phyloP scores from a whole-genome alignment of 2,329 filamentous ascomycete species.

The Ambrosiella xylebori region DNA sequence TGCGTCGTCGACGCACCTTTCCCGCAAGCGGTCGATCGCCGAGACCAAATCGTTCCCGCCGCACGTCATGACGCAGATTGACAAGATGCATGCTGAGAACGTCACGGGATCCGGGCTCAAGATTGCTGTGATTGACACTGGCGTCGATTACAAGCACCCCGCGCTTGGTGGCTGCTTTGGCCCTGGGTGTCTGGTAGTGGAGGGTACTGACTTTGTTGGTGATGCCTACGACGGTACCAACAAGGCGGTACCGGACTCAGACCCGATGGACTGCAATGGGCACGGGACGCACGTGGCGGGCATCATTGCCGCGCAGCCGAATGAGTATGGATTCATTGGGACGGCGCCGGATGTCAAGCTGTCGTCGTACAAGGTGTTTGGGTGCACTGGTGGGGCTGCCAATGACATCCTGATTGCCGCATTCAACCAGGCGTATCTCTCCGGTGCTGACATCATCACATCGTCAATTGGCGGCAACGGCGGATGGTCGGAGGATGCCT shows the following conservation, averaged over 20 bases:
- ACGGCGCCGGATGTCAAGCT: constrained; percentile 38
- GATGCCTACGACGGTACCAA: constrained; percentile 28
- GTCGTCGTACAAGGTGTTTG: constrained; percentile 39
- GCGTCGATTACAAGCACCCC: constrained; percentile 44
- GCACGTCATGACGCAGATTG: constrained; percentile 39
- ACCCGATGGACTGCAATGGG: constrained; percentile 14
- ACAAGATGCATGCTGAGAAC: constrained; percentile 31
- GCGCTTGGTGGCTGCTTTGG: constrained; percentile 49
- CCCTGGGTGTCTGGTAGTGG: constrained; percentile 36
- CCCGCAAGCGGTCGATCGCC: background rate
- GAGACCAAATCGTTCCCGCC: background rate
- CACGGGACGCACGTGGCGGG: constrained; percentile 23
- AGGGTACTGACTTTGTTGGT: constrained; percentile 41
- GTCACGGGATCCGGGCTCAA: constrained; percentile 34
- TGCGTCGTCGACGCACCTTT: background rate
- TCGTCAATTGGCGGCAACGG: constrained; percentile 32
- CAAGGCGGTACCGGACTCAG: constrained; percentile 18
- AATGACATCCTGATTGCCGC: constrained; percentile 42
- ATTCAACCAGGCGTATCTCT: constrained; percentile 41
- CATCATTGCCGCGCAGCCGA: constrained; percentile 15
- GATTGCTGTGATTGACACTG: constrained; percentile 37
- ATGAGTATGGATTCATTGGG: constrained; percentile 24
- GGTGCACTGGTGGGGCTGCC: constrained; percentile 31
- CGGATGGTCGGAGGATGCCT: constrained; percentile 35
- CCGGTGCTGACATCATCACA: constrained; percentile 37